Percentiles rank a stretch among this genome's conserved stretches.
phyloP scores from a whole-genome alignment of 2,329 filamentous ascomycete genomes.

The Aspergillus fischeri region DNA sequence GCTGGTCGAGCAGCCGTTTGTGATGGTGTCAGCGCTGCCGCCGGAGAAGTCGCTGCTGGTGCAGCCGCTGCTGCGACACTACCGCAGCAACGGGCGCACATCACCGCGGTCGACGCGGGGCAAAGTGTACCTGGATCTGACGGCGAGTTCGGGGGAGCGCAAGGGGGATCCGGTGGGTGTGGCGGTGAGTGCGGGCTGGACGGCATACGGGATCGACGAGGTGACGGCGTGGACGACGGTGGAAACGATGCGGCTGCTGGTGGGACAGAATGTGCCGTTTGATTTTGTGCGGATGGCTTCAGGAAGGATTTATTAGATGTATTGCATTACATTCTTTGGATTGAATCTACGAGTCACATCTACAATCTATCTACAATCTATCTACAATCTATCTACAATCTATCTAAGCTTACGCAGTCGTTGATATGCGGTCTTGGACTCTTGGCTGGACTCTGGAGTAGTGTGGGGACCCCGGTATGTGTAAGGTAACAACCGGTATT shows the following conservation, averaged over 20 bases:
- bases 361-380: neutral
- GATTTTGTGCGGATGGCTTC: constrained; percentile 77
- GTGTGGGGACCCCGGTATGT: neutral
- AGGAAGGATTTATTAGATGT: constrained; percentile 43
- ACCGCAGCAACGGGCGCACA: constrained; percentile 45
- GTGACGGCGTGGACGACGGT: constrained; percentile 81
- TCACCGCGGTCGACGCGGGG: constrained; percentile 38
- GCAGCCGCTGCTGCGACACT: constrained; percentile 71
- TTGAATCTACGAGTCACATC: constrained; percentile 33
- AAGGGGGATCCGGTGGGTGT: constrained; percentile 66
- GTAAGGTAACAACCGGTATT: neutral
- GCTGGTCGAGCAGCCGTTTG: constrained; percentile 72
- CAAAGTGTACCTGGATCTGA: constrained; percentile 78
- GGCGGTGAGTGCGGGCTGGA: constrained; percentile 71
- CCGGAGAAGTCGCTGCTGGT: constrained; percentile 76
- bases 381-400: too few species aligned
- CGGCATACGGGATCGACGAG: constrained; percentile 73
- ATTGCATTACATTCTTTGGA: too few species aligned
- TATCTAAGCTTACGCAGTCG: too few species aligned
- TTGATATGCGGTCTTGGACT: neutral
- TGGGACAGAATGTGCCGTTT: constrained; percentile 83
- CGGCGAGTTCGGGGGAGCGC: constrained; percentile 55
- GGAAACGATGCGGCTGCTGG: constrained; percentile 70
- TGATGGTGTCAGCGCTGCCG: constrained; percentile 73
- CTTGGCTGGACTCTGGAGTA: too few species aligned